A percentile compares a stretch with the other conserved stretches of the same genome.
Evolutionary conservation across 2,329 filamentous ascomycete species (phyloP).

Genomic region (Hyphodiscus sp.): DNA sequence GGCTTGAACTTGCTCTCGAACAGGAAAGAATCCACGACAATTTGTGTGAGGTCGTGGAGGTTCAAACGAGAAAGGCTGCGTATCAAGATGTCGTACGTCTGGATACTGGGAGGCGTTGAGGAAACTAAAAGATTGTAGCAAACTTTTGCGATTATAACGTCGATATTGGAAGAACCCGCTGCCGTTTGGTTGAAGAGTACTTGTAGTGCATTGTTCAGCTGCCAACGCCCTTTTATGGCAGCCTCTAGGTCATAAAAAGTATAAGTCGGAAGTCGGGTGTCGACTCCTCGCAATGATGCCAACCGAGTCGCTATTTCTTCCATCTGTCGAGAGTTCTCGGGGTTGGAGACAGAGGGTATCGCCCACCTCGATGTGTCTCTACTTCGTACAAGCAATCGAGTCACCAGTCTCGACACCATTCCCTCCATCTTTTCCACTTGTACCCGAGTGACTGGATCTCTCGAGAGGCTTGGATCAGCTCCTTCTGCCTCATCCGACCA

Average conservation of each 20-base stretch:
- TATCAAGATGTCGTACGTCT: constrained; percentile 67
- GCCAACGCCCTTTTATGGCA: constrained; percentile 13
- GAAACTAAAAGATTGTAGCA: constrained; percentile 62
- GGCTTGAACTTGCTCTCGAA: constrained; percentile 29
- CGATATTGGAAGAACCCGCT: constrained; percentile 11
- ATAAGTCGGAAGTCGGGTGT: constrained; percentile 19
- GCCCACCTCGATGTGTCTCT: constrained; percentile 2
- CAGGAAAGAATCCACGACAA: constrained; percentile 47
- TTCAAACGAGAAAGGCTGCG: constrained; percentile 52
- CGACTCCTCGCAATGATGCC: constrained; percentile 9
- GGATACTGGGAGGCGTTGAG: constrained; percentile 53
- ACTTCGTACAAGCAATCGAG: constrained; percentile 13
- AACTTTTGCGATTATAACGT: constrained; percentile 33
- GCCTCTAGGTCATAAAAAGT: constrained; percentile 6
- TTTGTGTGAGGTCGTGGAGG: constrained; percentile 43
- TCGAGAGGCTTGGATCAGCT: constrained; percentile 10
- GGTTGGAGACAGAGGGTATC: constrained; percentile 2
- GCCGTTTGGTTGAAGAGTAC: constrained; percentile 13
- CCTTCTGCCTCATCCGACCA: constrained; percentile 13
- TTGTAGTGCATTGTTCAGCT: constrained; percentile 21
- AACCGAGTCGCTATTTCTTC: constrained; percentile 15
- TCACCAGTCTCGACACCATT: constrained; percentile 20
- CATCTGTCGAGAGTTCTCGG: constrained; percentile 4
- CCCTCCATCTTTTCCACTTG: constrained; percentile 21
- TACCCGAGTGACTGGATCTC: constrained; percentile 17